A percentile compares a stretch with the other conserved stretches of the same genome.
These are phyloP conservation scores for Beauveria varroae DNA, from an alignment of 2,329 filamentous ascomycete genomes.

Conservation along the genomic window DNA sequence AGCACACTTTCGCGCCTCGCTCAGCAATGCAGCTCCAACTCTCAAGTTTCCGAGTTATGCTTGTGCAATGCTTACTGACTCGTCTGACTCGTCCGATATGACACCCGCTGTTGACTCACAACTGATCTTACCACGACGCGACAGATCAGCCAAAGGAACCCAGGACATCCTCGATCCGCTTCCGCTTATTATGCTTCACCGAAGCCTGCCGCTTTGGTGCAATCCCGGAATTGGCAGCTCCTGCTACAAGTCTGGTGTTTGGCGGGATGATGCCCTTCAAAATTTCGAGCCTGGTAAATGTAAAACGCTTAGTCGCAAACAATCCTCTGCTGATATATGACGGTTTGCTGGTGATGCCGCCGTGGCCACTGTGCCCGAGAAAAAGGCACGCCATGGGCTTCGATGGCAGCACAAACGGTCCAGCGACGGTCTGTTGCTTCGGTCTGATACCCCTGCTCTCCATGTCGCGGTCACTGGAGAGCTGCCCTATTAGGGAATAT, in stretches of 20 bases:
- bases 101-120: neutral
- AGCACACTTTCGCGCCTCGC: no score
- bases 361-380: conserved; percentile 28
- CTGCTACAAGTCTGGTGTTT: conserved; percentile 3
- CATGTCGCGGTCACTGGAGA: conserved; percentile 28
- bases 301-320: conserved; percentile 26
- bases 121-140: neutral
- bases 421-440: conserved; percentile 24
- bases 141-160: conserved; percentile 19
- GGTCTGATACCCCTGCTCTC: conserved; percentile 14
- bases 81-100: neutral
- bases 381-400: conserved; percentile 30
- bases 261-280: neutral
- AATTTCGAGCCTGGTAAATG: conserved; percentile 22
- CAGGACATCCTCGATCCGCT: conserved; percentile 27
- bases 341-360: conserved; percentile 26
- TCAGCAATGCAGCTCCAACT: neutral
- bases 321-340: conserved; percentile 29
- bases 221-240: neutral
- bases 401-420: conserved; percentile 31
- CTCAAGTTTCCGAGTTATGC: neutral
- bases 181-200: conserved; percentile 25
- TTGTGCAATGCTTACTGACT: neutral
- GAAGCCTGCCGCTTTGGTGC: conserved; percentile 13
- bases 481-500: conserved; percentile 32